Base-by-base conservation (phyloP, 768 basidiomycete genomes). In the Hericium rajendrae region DNA sequence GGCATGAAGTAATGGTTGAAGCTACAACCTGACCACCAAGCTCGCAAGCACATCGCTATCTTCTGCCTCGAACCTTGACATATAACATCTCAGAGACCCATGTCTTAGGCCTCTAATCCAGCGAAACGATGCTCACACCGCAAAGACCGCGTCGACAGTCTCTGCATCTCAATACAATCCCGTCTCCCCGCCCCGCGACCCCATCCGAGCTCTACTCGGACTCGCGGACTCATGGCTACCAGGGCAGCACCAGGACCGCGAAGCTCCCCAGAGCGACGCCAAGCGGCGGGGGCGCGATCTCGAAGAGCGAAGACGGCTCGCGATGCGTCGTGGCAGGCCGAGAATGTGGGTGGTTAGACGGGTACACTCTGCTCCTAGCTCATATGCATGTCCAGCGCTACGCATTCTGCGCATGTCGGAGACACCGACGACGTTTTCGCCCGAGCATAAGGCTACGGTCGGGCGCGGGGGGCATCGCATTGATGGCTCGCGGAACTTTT, bases 271-370 rank as follows among this genome's bases (percentile, higher is more conserved):
- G 84, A n/a, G 84, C 78, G 24, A 78, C 82, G 22, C 69, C 81
- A 2, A 73, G 68, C 57, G 86, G 88, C 51, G 84, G 85, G 38
- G 86, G 86, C 0, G 72, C 81, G 1, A 80, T 91, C 48, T 78
- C 86, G 22, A 82, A 78, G 64, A 84, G 78, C 60, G 82, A 84
- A 59, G 88, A 90, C 62, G 84, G 83, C 1, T 66, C 63, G 39
- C 71, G 82, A 63, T 88, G 85, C 69, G 86, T 82, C 2, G 84
- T 90, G 11, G 81, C 88, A 1, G 88, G 88, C n/a, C 82, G 80
- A 69, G 88, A 89, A 74, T 88, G 88, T 88, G 59, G 60, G 79
- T 68, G 4, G 12, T 15, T 38, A 11, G 46, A 15, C 48, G 2
- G 32, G 26, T 22, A 4, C 15, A 28, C 20, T 32, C 26, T 38